Percentiles rank a stretch among this genome's conserved stretches.
phyloP scores from a whole-genome alignment of 2,329 filamentous ascomycete species.

The Monilinia fructigena region DNA sequence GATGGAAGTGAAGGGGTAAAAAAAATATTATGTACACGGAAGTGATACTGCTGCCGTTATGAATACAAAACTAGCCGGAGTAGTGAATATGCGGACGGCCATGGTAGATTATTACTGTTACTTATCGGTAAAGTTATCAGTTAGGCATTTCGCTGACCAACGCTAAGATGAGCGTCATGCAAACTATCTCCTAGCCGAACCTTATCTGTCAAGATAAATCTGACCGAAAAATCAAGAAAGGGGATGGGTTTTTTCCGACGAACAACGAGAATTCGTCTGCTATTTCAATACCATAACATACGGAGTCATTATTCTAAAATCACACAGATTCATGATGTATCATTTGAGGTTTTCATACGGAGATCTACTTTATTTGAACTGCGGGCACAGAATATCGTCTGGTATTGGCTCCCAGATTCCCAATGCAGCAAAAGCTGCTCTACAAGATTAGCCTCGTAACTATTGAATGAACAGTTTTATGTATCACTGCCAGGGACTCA shows the following conservation, averaged over 20 bases:
- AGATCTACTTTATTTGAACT: background rate
- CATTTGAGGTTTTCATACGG: background rate
- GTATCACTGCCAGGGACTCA: background rate
- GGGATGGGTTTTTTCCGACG: too few species aligned
- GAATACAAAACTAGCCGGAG: background rate
- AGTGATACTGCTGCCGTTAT: background rate
- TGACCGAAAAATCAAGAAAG: too few species aligned
- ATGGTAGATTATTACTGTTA: background rate
- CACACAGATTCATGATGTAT: background rate
- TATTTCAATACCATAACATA: background rate
- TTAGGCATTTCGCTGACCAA: conserved; percentile 20
- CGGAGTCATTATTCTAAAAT: background rate
- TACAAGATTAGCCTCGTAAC: background rate
- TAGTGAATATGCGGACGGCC: background rate
- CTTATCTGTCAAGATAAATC: conserved; percentile 21
- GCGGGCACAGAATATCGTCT: background rate
- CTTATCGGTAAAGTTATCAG: background rate
- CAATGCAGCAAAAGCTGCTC: background rate
- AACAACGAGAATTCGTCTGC: too few species aligned
- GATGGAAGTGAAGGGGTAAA: background rate
- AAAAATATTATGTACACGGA: conserved; percentile 2
- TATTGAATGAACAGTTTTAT: background rate
- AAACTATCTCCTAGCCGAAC: background rate
- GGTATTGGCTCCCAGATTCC: background rate
- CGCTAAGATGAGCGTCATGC: conserved; percentile 12